Percentiles rank a stretch among this genome's conserved stretches.
phyloP scores from a whole-genome alignment of 225 moss, liverwort and hornwort genomes.

The Pseudoscleropodium purum region DNA sequence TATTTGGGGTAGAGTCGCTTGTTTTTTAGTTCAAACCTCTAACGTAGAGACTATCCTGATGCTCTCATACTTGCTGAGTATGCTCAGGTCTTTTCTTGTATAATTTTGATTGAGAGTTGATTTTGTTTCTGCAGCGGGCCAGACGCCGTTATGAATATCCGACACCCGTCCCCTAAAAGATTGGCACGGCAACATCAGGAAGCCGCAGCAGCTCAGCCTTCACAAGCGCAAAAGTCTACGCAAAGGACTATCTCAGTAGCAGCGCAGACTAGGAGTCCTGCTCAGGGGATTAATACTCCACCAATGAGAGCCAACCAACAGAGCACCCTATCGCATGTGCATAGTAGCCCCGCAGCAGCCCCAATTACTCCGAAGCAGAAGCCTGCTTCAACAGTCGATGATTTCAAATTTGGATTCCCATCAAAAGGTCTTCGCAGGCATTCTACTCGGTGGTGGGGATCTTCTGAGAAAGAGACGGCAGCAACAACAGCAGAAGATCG shows the following conservation, averaged over 20 bases:
- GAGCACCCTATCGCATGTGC: neutral
- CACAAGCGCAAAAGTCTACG: constrained; percentile 1
- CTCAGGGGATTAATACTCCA: neutral
- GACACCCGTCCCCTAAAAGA: constrained; percentile 3
- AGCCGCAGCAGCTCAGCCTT: neutral
- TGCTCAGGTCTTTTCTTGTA: neutral
- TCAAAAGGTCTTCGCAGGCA: constrained; percentile 21
- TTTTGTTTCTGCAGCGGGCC: constrained; percentile 6
- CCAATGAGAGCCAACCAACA: constrained; percentile 8
- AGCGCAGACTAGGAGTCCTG: neutral
- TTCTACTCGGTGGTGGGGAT: constrained; percentile 41
- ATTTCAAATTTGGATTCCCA: constrained; percentile 34
- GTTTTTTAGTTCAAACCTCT: neutral
- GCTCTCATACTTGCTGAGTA: neutral
- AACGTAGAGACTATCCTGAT: neutral
- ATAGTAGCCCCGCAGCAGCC: neutral
- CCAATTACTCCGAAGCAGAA: constrained; percentile 14
- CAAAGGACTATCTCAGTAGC: neutral
- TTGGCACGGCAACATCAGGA: constrained; percentile 1
- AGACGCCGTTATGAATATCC: neutral
- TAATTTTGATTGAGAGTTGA: neutral
- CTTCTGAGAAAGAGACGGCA: constrained; percentile 11
- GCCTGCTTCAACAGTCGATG: constrained; percentile 12
- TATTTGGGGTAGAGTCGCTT: neutral
- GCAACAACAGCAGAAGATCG: neutral